Conservation (phyloP, 768 basidiomycete genomes). For the Gymnopilus junonius region DNA sequence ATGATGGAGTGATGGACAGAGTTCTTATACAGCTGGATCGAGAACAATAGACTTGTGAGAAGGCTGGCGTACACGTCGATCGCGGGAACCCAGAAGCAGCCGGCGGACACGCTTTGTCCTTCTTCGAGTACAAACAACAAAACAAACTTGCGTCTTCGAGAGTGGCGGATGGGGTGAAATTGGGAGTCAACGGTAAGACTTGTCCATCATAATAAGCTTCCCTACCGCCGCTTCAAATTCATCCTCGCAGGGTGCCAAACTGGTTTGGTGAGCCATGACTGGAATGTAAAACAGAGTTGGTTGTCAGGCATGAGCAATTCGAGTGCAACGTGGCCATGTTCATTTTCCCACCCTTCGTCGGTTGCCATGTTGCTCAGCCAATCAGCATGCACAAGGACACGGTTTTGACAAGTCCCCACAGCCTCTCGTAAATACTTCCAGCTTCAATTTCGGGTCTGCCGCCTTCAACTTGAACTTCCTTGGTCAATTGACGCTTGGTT, state of each 20-base stretch:
- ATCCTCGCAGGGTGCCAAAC: not conserved
- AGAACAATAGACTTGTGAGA: conserved; percentile 1
- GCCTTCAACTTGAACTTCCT: too few species aligned
- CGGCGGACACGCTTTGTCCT: not conserved
- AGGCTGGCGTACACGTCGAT: not conserved
- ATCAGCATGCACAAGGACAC: not conserved
- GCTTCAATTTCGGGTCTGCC: not conserved
- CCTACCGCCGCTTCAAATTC: not conserved
- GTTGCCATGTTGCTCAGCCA: not conserved
- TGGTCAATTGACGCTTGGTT: not conserved
- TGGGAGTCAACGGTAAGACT: not conserved
- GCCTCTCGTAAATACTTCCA: not conserved
- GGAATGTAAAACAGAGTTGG: not conserved
- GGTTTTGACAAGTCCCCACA: not conserved
- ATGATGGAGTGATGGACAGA: not conserved
- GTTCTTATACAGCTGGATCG: conserved; percentile 2
- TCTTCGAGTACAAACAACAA: not conserved
- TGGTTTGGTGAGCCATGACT: not conserved
- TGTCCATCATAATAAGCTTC: conserved; percentile 2
- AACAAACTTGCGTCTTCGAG: not conserved
- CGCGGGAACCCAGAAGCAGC: not conserved
- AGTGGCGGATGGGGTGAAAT: not conserved
- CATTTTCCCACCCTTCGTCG: not conserved
- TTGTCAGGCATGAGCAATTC: not conserved
- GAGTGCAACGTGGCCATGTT: not conserved